Evolutionary conservation across 495 filamentous ascomycete species (phyloP).

Genomic region (Penicillium samsonianum): DNA sequence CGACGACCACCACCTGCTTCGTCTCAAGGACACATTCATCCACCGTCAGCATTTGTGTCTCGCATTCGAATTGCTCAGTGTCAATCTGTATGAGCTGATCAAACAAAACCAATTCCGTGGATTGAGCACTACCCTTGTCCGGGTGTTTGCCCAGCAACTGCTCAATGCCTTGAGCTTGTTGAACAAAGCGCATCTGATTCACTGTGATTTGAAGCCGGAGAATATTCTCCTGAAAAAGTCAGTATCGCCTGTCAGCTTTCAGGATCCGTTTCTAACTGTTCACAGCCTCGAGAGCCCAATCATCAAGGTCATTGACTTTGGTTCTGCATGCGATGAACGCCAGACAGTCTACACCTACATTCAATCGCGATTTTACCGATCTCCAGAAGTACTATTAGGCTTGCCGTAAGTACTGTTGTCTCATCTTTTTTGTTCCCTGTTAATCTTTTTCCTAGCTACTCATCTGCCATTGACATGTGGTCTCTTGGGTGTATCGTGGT

Average conservation of each 20-base stretch:
- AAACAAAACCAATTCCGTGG: constrained; percentile 99
- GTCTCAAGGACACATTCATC: constrained; percentile 98
- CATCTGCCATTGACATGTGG: constrained; percentile 99
- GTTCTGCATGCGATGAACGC: constrained; percentile 96
- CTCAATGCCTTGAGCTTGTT: constrained; percentile 88
- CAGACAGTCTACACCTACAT: constrained; percentile 99
- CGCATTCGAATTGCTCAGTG: constrained; percentile 95
- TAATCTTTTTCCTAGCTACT: constrained; percentile 60
- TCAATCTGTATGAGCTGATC: constrained; percentile 98
- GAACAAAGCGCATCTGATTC: constrained; percentile 96
- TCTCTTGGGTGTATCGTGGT: constrained; percentile 98
- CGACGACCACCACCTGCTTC: constrained; percentile 95
- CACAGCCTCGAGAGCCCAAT: constrained; percentile 90
- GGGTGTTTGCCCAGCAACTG: constrained; percentile 97
- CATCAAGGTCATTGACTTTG: constrained; percentile 99
- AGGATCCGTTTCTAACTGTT: constrained; percentile 3
- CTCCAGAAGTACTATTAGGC: constrained; percentile 91
- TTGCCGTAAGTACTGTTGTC: constrained; percentile 60
- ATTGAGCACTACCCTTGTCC: constrained; percentile 93
- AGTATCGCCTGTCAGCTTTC: constrained; percentile 21
- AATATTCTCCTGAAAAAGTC: constrained; percentile 98
- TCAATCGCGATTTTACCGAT: constrained; percentile 97
- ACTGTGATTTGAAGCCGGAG: constrained; percentile 98
- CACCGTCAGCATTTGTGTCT: constrained; percentile 97
- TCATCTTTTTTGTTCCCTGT: constrained; percentile 11